Conservation (phyloP, 2,329 filamentous ascomycete genomes). For the Thielaviopsis ethacetica region DNA sequence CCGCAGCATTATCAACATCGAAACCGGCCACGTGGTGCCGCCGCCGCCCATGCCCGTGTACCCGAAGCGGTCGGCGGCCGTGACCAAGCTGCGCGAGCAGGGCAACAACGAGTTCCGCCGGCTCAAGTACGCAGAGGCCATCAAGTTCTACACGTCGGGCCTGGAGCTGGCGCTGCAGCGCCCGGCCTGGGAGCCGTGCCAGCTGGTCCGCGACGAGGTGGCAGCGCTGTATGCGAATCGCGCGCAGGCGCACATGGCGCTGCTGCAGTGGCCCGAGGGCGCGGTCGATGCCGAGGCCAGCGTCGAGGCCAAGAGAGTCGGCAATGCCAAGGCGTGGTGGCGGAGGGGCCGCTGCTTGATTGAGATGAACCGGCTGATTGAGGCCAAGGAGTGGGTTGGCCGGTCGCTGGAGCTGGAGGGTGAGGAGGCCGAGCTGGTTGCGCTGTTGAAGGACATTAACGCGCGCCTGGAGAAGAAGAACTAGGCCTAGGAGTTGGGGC, state of each 20-base stretch:
- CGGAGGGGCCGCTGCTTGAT: conserved; percentile 65
- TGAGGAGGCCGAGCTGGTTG: conserved; percentile 45
- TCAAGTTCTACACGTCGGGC: conserved; percentile 69
- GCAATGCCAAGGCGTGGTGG: conserved; percentile 94
- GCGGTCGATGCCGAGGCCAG: conserved; percentile 77
- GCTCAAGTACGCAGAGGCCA: conserved; percentile 54
- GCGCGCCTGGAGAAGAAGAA: conserved; percentile 23
- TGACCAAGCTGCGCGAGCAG: conserved; percentile 78
- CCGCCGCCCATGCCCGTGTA: conserved; percentile 83
- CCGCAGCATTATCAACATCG: conserved; percentile 50
- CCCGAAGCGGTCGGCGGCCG: conserved; percentile 75
- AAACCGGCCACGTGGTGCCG: conserved; percentile 47
- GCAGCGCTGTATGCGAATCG: conserved; percentile 68
- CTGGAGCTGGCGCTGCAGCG: conserved; percentile 74
- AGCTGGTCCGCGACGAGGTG: conserved; percentile 72
- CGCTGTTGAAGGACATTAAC: conserved; percentile 47
- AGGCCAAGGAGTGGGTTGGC: conserved; percentile 65
- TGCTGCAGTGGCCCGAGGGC: conserved; percentile 69
- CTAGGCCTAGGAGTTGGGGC: neutral
- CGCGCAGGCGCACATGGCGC: conserved; percentile 76
- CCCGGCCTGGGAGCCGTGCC: conserved; percentile 75
- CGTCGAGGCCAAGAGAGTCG: conserved; percentile 70
- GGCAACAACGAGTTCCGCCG: conserved; percentile 76
- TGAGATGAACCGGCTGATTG: conserved; percentile 79
- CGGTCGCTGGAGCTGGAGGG: conserved; percentile 72